Evolutionary conservation across 148 eudicot species (phyloP).

Genomic region (Cornus kousa): DNA sequence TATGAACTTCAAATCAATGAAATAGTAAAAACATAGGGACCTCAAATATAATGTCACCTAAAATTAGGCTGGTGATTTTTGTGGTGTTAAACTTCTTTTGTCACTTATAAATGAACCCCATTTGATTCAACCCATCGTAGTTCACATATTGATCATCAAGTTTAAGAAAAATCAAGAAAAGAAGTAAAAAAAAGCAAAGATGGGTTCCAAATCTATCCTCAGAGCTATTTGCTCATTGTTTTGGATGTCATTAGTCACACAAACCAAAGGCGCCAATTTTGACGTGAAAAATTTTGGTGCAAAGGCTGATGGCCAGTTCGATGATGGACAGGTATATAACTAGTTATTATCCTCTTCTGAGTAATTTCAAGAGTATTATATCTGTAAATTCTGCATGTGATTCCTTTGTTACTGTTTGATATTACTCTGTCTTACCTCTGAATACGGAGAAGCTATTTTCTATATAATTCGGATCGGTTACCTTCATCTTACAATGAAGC

Average conservation of each 20-base stretch:
- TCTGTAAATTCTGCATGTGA: no score
- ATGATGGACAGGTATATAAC: conserved; percentile 16
- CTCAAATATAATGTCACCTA: not conserved
- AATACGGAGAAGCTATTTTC: no score
- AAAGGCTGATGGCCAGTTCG: not conserved
- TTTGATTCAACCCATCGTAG: no score
- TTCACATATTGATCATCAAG: no score
- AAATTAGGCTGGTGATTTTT: not conserved
- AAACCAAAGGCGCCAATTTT: not conserved
- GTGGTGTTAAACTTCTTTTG: not conserved
- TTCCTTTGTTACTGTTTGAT: not conserved
- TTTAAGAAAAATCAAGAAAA: no score
- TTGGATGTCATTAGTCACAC: not conserved
- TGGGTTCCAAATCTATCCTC: not conserved
- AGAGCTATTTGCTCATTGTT: not conserved
- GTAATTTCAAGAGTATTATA: no score
- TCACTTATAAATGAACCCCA: no score
- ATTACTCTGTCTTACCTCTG: no score
- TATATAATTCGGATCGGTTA: no score
- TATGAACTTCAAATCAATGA: no score
- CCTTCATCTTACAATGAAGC: no score
- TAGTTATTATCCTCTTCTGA: not conserved
- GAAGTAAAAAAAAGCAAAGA: no score
- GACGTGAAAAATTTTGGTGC: conserved; percentile 27
- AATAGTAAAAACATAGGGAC: not conserved